Conservation (phyloP, 805 yeast genomes). For the Cyberlindnera maclurae region DNA sequence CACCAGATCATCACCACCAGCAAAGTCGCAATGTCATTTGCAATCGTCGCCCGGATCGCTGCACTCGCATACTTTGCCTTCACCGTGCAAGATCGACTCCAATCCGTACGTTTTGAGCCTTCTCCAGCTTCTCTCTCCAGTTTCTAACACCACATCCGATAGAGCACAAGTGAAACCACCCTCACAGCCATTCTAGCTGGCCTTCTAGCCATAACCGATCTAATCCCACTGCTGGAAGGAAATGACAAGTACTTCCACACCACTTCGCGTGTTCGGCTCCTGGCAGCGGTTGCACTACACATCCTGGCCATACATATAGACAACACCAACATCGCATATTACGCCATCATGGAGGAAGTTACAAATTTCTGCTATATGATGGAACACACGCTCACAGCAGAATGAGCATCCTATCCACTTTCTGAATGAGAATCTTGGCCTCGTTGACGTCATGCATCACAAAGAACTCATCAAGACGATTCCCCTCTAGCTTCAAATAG, state of each 20-base stretch:
- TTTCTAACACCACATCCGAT: no score
- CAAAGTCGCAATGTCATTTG: not conserved
- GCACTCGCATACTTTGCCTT: not conserved
- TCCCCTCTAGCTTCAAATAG: conserved; percentile 11
- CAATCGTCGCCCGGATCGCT: not conserved
- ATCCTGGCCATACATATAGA: not conserved
- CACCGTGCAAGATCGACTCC: no score
- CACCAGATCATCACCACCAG: no score
- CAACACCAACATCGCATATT: not conserved
- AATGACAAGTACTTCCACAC: conserved; percentile 1
- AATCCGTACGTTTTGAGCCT: no score
- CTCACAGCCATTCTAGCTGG: not conserved
- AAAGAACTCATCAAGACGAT: conserved; percentile 10
- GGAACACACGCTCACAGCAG: not conserved
- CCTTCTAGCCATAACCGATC: not conserved
- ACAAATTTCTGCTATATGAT: not conserved
- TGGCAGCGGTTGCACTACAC: not conserved
- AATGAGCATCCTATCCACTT: conserved; percentile 7
- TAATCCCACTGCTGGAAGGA: conserved; percentile 1
- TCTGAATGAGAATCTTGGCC: conserved; percentile 12
- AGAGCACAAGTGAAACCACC: not conserved
- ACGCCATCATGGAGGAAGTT: conserved; percentile 3
- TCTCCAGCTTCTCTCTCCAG: no score
- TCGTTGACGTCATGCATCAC: conserved; percentile 12
- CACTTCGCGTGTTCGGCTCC: not conserved